These are phyloP conservation scores for Paramecium tetraurelia DNA, from an alignment of 73 alveolate species.

Conservation along the genomic window DNA sequence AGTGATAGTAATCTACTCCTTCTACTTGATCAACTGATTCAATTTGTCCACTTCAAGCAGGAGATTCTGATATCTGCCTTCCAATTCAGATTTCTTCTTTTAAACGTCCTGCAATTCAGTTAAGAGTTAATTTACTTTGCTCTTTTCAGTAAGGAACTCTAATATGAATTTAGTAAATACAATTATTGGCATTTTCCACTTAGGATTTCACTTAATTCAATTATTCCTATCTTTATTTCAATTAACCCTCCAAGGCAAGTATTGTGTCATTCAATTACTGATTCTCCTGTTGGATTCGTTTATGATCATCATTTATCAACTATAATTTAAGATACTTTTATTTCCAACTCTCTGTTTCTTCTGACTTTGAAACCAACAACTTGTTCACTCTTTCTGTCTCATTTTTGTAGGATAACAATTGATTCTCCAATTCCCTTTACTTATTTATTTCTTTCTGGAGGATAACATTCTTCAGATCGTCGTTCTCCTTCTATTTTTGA, in stretches of 20 bases:
- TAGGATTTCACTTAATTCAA: neutral
- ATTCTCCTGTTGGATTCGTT: neutral
- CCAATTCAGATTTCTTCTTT: neutral
- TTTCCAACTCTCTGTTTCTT: slow-evolving; percentile 27
- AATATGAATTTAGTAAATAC: neutral
- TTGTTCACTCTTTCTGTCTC: neutral
- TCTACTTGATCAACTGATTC: neutral
- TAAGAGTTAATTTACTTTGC: neutral
- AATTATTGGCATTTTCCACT: neutral
- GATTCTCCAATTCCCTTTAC: slow-evolving; percentile 2
- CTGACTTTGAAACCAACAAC: neutral
- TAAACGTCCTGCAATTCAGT: neutral
- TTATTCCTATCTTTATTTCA: neutral
- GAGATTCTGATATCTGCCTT: neutral
- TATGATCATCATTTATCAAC: neutral
- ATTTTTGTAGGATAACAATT: neutral
- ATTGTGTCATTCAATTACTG: neutral
- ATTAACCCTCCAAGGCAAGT: neutral
- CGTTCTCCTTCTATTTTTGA: neutral
- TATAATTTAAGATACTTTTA: neutral
- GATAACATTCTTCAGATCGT: neutral
- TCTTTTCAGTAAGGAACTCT: neutral
- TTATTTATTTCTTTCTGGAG: neutral
- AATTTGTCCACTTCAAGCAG: slow-evolving; percentile 11
- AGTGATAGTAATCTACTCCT: neutral